Percentiles rank a stretch among this genome's conserved stretches.
These are phyloP conservation scores for Filobasidium wieringae DNA, from an alignment of 768 basidiomycete species.

Conservation along the genomic window DNA sequence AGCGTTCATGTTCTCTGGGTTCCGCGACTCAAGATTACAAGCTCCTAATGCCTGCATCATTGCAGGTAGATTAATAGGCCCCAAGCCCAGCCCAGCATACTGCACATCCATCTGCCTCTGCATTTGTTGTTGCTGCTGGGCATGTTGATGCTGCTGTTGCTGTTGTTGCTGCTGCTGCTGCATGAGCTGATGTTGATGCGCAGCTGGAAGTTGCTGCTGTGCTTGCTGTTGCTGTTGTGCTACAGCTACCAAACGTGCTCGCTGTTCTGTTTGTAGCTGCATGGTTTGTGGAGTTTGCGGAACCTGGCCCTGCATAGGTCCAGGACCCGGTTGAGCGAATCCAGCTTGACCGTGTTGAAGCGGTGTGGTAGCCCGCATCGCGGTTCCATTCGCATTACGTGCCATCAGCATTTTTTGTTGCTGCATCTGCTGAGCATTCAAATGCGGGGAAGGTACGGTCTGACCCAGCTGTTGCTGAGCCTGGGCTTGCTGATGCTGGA, in stretches of 20 bases:
- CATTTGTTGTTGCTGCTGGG: background rate
- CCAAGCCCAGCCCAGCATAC: background rate
- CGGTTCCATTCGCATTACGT: conserved; percentile 6
- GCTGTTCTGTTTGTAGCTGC: conserved; percentile 6
- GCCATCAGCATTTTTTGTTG: conserved; percentile 4
- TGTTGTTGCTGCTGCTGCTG: conserved; percentile 14
- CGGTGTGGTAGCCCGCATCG: conserved; percentile 7
- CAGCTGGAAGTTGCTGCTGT: conserved; percentile 6
- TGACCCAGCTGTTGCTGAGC: conserved; percentile 8
- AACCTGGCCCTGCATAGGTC: conserved; percentile 15
- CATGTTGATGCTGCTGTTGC: background rate
- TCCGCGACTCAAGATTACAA: background rate
- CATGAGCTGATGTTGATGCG: conserved; percentile 18
- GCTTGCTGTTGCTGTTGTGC: background rate
- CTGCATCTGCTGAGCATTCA: conserved; percentile 24
- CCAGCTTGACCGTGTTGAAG: conserved; percentile 17
- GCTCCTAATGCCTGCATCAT: background rate
- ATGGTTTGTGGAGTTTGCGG: conserved; percentile 16
- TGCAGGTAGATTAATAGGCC: background rate
- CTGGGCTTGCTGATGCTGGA: conserved; percentile 10
- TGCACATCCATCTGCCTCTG: background rate
- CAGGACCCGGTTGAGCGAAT: conserved; percentile 13
- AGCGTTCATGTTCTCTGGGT: background rate
- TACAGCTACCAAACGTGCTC: background rate
- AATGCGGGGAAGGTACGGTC: conserved; percentile 10